Evolutionary conservation across 2,329 filamentous ascomycete genomes (phyloP), one percentile per base, ranked within the genome.

Genomic region (Aspergillus sp.): DNA sequence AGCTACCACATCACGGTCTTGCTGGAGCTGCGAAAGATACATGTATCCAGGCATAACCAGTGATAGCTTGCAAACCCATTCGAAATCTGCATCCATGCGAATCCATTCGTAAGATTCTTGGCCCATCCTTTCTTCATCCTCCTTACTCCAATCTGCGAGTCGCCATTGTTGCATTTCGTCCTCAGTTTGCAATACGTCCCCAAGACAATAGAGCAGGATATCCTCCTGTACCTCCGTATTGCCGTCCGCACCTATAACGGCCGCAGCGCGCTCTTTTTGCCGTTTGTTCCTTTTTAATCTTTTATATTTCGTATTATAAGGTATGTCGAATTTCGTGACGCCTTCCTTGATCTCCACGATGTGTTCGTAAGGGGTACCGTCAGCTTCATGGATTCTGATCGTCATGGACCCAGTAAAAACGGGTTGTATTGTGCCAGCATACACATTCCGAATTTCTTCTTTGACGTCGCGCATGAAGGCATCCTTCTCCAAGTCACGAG

Each of bases 271-370:
- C 72, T 96, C 91, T 71, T 92, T 92, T 71, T 93, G 86, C 33
- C 90, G 82, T 45, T 89, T 86, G 58, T 90, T 97, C 47, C 93
- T 84, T 79, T 99, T 99, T 3, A 99, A 82, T 8, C 96, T 88
- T 78, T 98, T 99, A 78, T 99, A 99, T 73, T 99, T 99, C 0
- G 95, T 99, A 68, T 98, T 98, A 77, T 99, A 99, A 0, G 93
- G 93, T 60, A 99, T 97, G 61, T 97, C 93, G 59, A 98, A 90
- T 70, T 89, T 91, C 2, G 90, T 90, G 14, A 86, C 84, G 27
- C 89, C 88, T 65, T 97, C 92, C 59, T 92, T 92, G 70, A 99
- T 96, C 68, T 97, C 91, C 33, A 98, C 88, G 62, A 97, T 97
- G 70, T 99, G 95, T 72, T 99, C 95, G 70, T 99, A 99, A 2